Conservation (phyloP, 2,329 filamentous ascomycete species). For the Claviceps spartinae region DNA sequence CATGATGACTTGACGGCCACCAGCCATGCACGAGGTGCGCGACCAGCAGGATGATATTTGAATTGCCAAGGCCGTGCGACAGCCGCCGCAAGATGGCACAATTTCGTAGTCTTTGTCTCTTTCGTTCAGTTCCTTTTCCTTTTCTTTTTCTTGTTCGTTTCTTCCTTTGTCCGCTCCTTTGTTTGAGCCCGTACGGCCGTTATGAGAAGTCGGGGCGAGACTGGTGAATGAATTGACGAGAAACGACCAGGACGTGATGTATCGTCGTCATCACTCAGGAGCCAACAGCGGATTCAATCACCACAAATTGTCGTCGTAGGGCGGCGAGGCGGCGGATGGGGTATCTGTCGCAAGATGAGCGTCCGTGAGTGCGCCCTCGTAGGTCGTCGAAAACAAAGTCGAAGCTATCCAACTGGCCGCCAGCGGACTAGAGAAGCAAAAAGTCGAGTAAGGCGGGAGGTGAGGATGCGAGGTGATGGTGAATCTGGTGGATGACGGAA, state of each 20-base stretch:
- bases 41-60: neutral
- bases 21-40: slow-evolving; percentile 1
- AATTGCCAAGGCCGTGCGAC: neutral
- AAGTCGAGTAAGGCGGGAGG: neutral
- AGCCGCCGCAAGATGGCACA: neutral
- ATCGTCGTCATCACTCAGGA: neutral
- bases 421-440: neutral
- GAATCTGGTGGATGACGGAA: neutral
- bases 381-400: neutral
- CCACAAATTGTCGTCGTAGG: too few relatives aligned
- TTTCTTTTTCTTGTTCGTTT: too few relatives aligned
- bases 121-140: too few relatives aligned
- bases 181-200: too few relatives aligned
- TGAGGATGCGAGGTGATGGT: too few relatives aligned
- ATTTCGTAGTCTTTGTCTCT: too few relatives aligned
- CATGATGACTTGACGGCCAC: slow-evolving; percentile 8
- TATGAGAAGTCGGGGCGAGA: too few relatives aligned
- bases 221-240: neutral
- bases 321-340: too few relatives aligned
- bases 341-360: too few relatives aligned
- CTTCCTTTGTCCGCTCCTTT: too few relatives aligned
- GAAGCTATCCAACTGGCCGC: slow-evolving; percentile 4
- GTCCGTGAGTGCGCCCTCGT: too few relatives aligned
- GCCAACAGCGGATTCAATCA: too few relatives aligned
- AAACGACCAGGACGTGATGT: neutral